These are phyloP conservation scores for Plenodomus tracheiphilus DNA, from an alignment of 2,329 filamentous ascomycete genomes.

Conservation along the genomic window DNA sequence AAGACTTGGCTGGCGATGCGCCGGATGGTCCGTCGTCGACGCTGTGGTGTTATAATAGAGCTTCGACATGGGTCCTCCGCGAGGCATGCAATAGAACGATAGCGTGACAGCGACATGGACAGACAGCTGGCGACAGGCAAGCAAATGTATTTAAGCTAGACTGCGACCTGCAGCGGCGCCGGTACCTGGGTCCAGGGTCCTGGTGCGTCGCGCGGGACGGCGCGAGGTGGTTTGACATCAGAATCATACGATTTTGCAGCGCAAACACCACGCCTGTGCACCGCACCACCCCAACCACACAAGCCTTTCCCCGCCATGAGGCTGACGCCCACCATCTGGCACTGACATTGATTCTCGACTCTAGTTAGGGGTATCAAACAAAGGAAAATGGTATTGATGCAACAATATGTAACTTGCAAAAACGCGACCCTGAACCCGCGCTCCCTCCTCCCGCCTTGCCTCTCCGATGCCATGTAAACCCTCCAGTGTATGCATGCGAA, in stretches of 20 bases:
- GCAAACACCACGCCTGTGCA: conserved; percentile 11
- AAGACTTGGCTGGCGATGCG: not conserved
- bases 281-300: conserved; percentile 17
- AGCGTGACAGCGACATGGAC: too few species aligned
- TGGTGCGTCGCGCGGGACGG: conserved; percentile 22
- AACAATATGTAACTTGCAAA: conserved; percentile 23
- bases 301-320: conserved; percentile 7
- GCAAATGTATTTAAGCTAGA: too few species aligned
- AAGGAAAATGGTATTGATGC: conserved; percentile 33
- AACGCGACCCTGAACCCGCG: conserved; percentile 2
- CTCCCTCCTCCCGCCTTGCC: not conserved
- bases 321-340: not conserved
- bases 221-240: conserved; percentile 20
- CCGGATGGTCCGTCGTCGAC: too few species aligned
- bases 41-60: too few species aligned
- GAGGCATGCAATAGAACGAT: too few species aligned
- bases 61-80: too few species aligned
- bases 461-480: conserved; percentile 1
- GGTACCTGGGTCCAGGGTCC: conserved; percentile 12
- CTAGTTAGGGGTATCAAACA: conserved; percentile 18
- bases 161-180: too few species aligned
- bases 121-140: too few species aligned
- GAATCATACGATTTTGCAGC: conserved; percentile 36
- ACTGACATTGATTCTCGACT: not conserved
- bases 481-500: not conserved